A percentile compares a stretch with the other conserved stretches of the same genome.
Conservation (phyloP, 2,329 filamentous ascomycete genomes). For the Aspergillus terreus region DNA sequence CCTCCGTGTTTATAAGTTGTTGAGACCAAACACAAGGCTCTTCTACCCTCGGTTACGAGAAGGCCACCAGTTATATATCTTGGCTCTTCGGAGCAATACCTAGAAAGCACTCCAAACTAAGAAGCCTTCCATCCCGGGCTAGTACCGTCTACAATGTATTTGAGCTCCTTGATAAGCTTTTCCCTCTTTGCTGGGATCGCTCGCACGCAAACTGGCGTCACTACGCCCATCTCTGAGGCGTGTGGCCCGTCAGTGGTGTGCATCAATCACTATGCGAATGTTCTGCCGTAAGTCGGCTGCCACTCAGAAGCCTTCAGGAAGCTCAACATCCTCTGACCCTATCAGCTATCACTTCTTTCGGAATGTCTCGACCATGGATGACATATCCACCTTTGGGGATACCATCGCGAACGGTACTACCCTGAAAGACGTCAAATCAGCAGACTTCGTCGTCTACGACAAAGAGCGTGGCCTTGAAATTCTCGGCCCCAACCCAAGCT, state of each 20-base stretch:
- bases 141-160: not conserved
- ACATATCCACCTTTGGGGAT: conserved; percentile 25
- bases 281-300: conserved; percentile 16
- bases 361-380: conserved; percentile 21
- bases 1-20: too few relatives aligned
- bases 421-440: conserved; percentile 28
- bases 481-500: conserved; percentile 34
- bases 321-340: conserved; percentile 15
- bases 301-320: not conserved
- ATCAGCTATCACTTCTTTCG: conserved; percentile 39
- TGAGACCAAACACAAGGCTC: too few relatives aligned
- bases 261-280: conserved; percentile 35
- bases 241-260: conserved; percentile 34
- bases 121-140: not conserved
- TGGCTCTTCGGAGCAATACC: too few relatives aligned
- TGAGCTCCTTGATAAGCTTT: not conserved
- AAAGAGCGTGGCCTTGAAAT: conserved; percentile 32
- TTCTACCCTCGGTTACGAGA: too few relatives aligned
- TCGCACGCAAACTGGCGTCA: conserved; percentile 23
- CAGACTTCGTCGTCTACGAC: conserved; percentile 39
- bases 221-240: conserved; percentile 25
- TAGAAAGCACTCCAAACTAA: too few relatives aligned
- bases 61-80: too few relatives aligned
- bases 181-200: conserved; percentile 9
- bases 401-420: conserved; percentile 33